Base-by-base conservation (phyloP, 2,329 filamentous ascomycete species). In the Exophiala sp. region DNA sequence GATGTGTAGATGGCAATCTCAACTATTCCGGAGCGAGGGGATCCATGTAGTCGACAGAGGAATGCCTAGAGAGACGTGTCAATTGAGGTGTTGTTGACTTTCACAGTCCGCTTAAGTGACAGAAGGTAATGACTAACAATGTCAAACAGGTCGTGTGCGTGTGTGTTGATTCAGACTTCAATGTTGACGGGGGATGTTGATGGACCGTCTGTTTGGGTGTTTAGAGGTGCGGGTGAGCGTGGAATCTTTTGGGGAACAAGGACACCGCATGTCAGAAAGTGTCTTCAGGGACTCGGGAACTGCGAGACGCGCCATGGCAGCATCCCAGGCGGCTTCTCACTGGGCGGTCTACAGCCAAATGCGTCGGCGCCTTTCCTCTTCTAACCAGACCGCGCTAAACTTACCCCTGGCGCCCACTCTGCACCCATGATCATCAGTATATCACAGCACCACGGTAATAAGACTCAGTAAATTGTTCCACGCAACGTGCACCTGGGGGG, bases 31-130 rank as follows among this genome's bases (percentile, higher is more conserved):
- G 41, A 46, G 44, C 39, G 57, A 54, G 47, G 51, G 46, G 32
- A 57, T 50, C 57, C 47, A 60, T 59, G 54, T 55, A 59, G 49
- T 58, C 54, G 52, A 52, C 47, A 54, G 40, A 41, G 50, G 44
- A 39, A 46, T 42, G 29, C 42, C 52, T 52, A 36, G 42, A 44
- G 16, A 42, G 49, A 61, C 58, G 56, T 61, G 58, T 57, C 57
- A 59, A 59, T 9, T 16, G 20, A 47, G 32, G 36, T 38, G 41
- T 14, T 41, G 21, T 44, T 54, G 32, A 36, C 44, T 29, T 40
- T 34, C n/a, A 29, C n/a, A n/a, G 21, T 20, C 29, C 32, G 29
- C 14, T 12, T 16, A 32, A 36, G 33, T 39, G 47, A 50, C 34
- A 45, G 50, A 55, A 48, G 38, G 33, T 8, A 18, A 24, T 49